A percentile compares a stretch with the other conserved stretches of the same genome.
Conservation (phyloP, 78 protist species). For the Tieghemostelium lacteum region DNA sequence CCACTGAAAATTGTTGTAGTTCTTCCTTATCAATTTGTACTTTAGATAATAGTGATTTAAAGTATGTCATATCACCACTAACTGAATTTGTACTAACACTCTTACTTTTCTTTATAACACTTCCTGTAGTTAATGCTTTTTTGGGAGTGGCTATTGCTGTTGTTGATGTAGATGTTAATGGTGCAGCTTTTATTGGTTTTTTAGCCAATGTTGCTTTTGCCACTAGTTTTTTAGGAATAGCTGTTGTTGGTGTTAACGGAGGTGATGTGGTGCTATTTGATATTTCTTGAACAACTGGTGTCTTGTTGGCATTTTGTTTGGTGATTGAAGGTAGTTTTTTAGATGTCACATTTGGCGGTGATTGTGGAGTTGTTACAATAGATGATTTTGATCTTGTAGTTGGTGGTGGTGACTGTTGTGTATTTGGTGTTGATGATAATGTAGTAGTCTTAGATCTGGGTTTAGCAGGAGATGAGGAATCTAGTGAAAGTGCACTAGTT, state of each 20-base stretch:
- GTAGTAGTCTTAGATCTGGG: not conserved
- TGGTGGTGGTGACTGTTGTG: not conserved
- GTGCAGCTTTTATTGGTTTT: not conserved
- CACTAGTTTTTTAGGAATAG: not conserved
- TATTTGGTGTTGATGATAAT: not conserved
- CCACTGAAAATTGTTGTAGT: slow-evolving; percentile 1
- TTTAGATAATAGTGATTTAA: not conserved
- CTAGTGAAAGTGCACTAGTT: not conserved
- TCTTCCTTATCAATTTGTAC: not conserved
- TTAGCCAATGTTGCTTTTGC: not conserved
- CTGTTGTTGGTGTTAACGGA: not conserved
- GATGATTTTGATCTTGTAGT: slow-evolving; percentile 5
- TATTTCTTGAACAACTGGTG: not conserved
- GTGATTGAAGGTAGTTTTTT: not conserved
- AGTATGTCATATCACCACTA: not conserved
- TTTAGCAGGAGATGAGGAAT: not conserved
- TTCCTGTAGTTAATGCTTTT: not conserved
- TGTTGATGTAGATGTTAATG: not conserved
- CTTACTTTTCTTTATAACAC: not conserved
- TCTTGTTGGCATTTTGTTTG: not conserved
- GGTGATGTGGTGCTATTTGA: not conserved
- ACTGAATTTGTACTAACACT: not conserved
- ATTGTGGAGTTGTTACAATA: not conserved
- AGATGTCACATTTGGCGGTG: not conserved
- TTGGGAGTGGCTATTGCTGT: not conserved